phyloP scores from a whole-genome alignment of 768 basidiomycete species.

The Suillus tomentosus region DNA sequence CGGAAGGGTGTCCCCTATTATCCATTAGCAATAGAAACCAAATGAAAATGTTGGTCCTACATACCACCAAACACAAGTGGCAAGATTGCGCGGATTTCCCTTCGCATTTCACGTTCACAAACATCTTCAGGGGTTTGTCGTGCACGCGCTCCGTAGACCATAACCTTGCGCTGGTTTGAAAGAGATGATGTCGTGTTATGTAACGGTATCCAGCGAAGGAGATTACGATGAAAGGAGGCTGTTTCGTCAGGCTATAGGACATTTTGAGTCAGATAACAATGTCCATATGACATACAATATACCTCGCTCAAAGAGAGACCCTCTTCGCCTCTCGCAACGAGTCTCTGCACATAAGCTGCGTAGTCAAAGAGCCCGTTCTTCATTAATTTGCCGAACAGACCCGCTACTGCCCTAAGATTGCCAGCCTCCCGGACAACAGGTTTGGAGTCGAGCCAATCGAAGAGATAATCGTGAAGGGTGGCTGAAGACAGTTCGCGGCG shows the following conservation, averaged over 20 bases:
- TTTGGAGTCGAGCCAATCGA: constrained; percentile 78
- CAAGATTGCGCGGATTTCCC: constrained; percentile 63
- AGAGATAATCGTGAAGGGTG: constrained; percentile 73
- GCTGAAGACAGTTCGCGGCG: constrained; percentile 61
- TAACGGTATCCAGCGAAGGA: constrained; percentile 74
- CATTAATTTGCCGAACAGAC: constrained; percentile 72
- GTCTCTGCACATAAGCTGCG: constrained; percentile 70
- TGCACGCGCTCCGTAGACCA: constrained; percentile 66
- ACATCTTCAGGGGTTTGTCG: constrained; percentile 72
- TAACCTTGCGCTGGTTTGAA: constrained; percentile 67
- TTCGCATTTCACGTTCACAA: constrained; percentile 70
- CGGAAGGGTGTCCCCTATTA: constrained; percentile 34
- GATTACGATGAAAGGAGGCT: constrained; percentile 65
- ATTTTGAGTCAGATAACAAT: background rate
- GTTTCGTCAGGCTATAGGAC: constrained; percentile 15
- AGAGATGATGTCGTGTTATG: constrained; percentile 59
- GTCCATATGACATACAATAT: constrained; percentile 16
- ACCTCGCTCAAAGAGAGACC: constrained; percentile 61
- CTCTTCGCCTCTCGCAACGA: constrained; percentile 77
- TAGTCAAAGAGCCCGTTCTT: constrained; percentile 75
- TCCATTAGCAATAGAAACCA: constrained; percentile 12
- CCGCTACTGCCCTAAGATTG: constrained; percentile 61
- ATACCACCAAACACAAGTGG: constrained; percentile 68
- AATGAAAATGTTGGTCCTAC: constrained; percentile 21
- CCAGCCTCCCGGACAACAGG: constrained; percentile 56